Evolutionary conservation across 2,329 filamentous ascomycete genomes (phyloP), one percentile per base, ranked within the genome.

Genomic region (Penicillium frequentans): DNA sequence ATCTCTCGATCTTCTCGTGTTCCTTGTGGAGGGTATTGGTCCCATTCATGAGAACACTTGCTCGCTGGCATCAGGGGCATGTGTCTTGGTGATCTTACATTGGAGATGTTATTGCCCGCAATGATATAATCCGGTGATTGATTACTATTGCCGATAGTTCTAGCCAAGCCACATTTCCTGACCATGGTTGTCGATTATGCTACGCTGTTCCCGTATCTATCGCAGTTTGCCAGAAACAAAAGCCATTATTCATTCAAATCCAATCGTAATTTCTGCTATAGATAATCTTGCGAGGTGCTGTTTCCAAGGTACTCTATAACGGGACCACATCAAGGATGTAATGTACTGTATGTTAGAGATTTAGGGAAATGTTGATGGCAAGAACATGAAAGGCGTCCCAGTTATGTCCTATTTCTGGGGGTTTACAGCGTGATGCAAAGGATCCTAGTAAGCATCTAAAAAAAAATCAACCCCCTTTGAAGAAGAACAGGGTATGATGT

Each of bases 161-260:
- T 51, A 52, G 21, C 60, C 45, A 53, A 54, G 49, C 37, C 47
- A 57, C 48, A 53, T 54, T 42, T 51, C 31, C 50, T 63, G 60
- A 54, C 56, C 52, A 52, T 55, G 14, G 23, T 60, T 57, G 47
- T 56, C 50, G 35, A 59, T 56, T 58, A 52, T 11, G 47, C 43
- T 58, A 45, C 42, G 47, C 31, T n/a, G 16, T 43, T 26, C 26
- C 19, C 50, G 50, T 53, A 53, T 37, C 35, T 37, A 53, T 53
- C 35, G 53, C 54, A 64, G 47, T 58, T 62, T 61, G 49, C 59
- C 59, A 62, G 51, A 57, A 59, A 57, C 57, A 64, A 65, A 64
- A 61, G 52, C 53, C 57, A 56, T 27, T 58, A 42, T 52, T 44
- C 13, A 24, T 43, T 52, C n/a, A 16, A 43, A 19, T 8, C 14